Base-by-base conservation (phyloP, 2,329 filamentous ascomycete genomes). In the Teratosphaeria destructans region DNA sequence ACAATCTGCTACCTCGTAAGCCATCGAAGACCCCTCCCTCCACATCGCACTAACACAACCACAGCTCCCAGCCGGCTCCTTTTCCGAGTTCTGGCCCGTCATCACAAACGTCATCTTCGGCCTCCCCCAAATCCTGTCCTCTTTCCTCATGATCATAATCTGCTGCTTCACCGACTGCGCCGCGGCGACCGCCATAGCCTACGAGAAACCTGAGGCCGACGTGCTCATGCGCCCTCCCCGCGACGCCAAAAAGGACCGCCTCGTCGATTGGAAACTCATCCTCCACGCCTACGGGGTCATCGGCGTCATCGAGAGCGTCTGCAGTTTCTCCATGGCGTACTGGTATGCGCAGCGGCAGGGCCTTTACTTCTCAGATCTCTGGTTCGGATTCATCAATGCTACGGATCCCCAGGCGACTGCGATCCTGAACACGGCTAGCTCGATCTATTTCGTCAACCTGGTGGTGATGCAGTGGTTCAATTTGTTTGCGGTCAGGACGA, bases 141-240 rank as follows among this genome's bases (percentile, higher is more conserved):
- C 83, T 1, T 90, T 90, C 68, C 78, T 90, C 55, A 90, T 90
- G 81, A 78, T 75, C 65, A 76, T 78, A 62, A 77, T 77, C 60
- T 74, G 73, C 61, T 89, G 87, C 70, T 89, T 91, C 72, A 92
- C 88, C 12, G 89, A 93, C 70, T 89, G 86, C 63, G 81, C 82
- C 6, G 86, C 86, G 1, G 86, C 89, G 0, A 88, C 87, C 0
- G 83, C 85, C 1, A 79, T 93, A 7, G 88, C 88, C 0, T 91
- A 89, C 68, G 89, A 93, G 69, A 81, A 85, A 54, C 87, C 88
- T 0, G 89, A 93, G 71, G 85, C 86, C 0, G 88, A 92, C 65
- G 83, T 92, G 0, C 80, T 93, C 8, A 76, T 84, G 32, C 84
- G 87, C 3, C 82, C 81, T 56, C 88, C 88, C 0, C 82, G 89